Evolutionary conservation across 345 rosid species (phyloP), one percentile per base, ranked within the genome.

Genomic region (Acer yangbiense): DNA sequence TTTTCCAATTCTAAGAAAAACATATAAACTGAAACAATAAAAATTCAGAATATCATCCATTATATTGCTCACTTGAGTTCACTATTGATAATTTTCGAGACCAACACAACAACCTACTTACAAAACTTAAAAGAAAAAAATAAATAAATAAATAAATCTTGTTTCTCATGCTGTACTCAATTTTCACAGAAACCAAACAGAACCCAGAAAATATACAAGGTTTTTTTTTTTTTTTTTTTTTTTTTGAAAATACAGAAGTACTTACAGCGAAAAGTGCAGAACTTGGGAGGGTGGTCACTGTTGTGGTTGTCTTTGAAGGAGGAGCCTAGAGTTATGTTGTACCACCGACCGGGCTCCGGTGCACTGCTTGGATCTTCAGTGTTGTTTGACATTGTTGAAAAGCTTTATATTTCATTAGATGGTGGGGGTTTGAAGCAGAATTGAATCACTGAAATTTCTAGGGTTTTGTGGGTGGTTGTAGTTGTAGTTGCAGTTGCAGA

Each of bases 241-340:
- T 25, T 25, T 25, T 25, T 25, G 7, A 54, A 25, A 44, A 68
- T 29, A 9, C 29, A n/a, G 39, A 29, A 13, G 58, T 7, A 68
- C 87, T 77, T 73, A 91, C 97, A 94, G 12, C 95, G 92, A 78
- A 94, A 81, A 78, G 95, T 87, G 86, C 92, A 92, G 85, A 87
- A 89, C 85, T 77, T 88, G 80, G 89, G 78, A 72, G 85, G 78
- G 20, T 77, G 79, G 13, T 79, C 76, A 43, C n/a, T n/a, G n/a
- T 78, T 76, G 65, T 82, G 69, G 66, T 41, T 81, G 57, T 87
- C 87, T 39, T 79, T 86, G 86, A 92, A 88, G 63, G 97, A 89
- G 58, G 91, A 83, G 2, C 97, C 98, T 54, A 94, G 81, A 21
- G 74, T 82, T 2, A 94, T 79, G 68, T 90, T 82, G 80, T 92